phyloP scores from a whole-genome alignment of 345 rosid species.

The Carallia brachiata region DNA sequence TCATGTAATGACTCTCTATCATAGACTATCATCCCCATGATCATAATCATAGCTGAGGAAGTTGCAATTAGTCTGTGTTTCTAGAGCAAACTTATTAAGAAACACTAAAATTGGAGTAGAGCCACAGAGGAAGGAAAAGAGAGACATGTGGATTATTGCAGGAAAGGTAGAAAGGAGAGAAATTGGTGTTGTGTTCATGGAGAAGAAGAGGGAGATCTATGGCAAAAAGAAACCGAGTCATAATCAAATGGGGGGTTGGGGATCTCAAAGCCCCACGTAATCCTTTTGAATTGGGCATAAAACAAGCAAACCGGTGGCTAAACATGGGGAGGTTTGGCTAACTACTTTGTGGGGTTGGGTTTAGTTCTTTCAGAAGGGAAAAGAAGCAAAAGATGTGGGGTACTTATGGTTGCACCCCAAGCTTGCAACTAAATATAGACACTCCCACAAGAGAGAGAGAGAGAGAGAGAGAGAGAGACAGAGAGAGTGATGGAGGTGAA shows the following conservation, averaged over 20 bases:
- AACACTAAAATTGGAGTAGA: constrained; percentile 10
- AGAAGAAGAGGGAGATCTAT: constrained; percentile 25
- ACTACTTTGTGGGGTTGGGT: constrained; percentile 18
- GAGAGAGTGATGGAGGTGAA: constrained; percentile 19
- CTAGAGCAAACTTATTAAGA: neutral
- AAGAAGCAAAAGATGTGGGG: constrained; percentile 50
- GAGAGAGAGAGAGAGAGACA: constrained; percentile 19
- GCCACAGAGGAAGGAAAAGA: constrained; percentile 21
- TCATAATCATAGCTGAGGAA: neutral
- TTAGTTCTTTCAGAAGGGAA: constrained; percentile 38
- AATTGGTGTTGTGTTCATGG: constrained; percentile 19
- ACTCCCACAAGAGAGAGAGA: constrained; percentile 16
- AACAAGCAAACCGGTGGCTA: constrained; percentile 43
- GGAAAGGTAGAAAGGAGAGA: neutral
- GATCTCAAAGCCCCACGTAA: constrained; percentile 38
- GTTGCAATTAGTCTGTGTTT: neutral
- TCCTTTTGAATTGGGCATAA: constrained; percentile 49
- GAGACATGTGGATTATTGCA: constrained; percentile 6
- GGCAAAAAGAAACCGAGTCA: constrained; percentile 25
- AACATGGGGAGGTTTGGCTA: constrained; percentile 25
- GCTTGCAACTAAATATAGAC: constrained; percentile 60
- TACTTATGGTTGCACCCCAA: constrained; percentile 33
- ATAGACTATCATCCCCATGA: neutral
- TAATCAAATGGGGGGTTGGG: constrained; percentile 12
- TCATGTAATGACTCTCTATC: neutral